A percentile compares a stretch with the other conserved stretches of the same genome.
Evolutionary conservation across 257 asterid genomes (phyloP).

Genomic region (Lycium barbarum): DNA sequence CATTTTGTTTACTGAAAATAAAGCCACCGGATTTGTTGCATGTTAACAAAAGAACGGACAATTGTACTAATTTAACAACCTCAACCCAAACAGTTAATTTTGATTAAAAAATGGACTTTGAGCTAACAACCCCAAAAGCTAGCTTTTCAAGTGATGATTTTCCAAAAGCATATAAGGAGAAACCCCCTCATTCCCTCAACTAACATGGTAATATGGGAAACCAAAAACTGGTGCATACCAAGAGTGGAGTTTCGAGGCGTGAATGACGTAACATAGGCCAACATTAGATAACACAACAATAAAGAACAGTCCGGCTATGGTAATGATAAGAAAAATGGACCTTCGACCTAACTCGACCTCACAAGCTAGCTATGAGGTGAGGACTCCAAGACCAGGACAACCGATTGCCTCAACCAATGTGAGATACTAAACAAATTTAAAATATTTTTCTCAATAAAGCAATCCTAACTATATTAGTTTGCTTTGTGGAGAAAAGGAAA

Average conservation of each 20-base stretch:
- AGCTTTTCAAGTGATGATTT: conserved; percentile 4
- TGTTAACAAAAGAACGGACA: neutral
- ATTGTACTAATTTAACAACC: conserved; percentile 7
- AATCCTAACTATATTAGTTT: conserved; percentile 14
- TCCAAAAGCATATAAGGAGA: neutral
- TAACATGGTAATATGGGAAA: neutral
- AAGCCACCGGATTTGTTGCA: conserved; percentile 16
- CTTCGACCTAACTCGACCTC: neutral
- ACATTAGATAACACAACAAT: conserved; percentile 19
- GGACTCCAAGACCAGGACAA: conserved; percentile 16
- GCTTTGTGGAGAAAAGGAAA: neutral
- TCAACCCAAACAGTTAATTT: neutral
- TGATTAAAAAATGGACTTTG: neutral
- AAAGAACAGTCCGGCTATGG: neutral
- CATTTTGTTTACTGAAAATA: neutral
- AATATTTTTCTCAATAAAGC: conserved; percentile 11
- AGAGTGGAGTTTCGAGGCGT: neutral
- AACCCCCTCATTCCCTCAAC: neutral
- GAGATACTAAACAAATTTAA: neutral
- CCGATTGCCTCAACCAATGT: neutral
- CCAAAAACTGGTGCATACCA: neutral
- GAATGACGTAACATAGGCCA: neutral
- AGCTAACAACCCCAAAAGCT: conserved; percentile 2
- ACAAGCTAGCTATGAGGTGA: conserved; percentile 16
- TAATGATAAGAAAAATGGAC: neutral